A percentile compares a stretch with the other conserved stretches of the same genome.
phyloP scores from a whole-genome alignment of 768 basidiomycete genomes.

The Holtermanniella nyarrowii region DNA sequence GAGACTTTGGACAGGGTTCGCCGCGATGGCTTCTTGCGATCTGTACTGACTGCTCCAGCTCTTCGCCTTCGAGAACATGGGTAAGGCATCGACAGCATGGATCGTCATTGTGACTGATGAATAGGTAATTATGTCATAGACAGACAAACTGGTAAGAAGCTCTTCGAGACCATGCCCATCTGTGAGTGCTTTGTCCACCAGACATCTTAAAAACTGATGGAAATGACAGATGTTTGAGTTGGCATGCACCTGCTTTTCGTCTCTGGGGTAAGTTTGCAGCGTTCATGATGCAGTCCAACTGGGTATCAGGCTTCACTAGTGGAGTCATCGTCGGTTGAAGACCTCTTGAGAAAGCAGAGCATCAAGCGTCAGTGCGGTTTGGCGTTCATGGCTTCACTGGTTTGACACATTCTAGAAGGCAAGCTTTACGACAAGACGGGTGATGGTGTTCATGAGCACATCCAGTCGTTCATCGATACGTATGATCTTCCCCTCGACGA shows the following conservation, averaged over 20 bases:
- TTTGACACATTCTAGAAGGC: slow-evolving; percentile 24
- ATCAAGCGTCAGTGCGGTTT: slow-evolving; percentile 29
- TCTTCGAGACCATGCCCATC: slow-evolving; percentile 67
- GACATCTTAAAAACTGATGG: not conserved
- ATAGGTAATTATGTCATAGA: slow-evolving; percentile 41
- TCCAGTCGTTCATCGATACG: slow-evolving; percentile 38
- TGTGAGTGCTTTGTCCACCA: slow-evolving; percentile 39
- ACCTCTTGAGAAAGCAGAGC: slow-evolving; percentile 30
- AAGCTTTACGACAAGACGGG: slow-evolving; percentile 36
- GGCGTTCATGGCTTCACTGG: not conserved
- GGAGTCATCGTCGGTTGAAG: slow-evolving; percentile 27
- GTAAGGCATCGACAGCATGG: slow-evolving; percentile 38
- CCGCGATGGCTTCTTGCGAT: not conserved
- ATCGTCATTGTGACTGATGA: slow-evolving; percentile 5
- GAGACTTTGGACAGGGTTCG: slow-evolving; percentile 36
- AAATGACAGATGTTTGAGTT: slow-evolving; percentile 19
- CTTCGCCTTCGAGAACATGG: slow-evolving; percentile 39
- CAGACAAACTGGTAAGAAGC: slow-evolving; percentile 43
- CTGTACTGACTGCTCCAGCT: slow-evolving; percentile 18
- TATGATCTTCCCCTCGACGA: slow-evolving; percentile 50
- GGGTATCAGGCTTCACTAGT: slow-evolving; percentile 2
- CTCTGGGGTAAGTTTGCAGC: slow-evolving; percentile 17
- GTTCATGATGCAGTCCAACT: no score
- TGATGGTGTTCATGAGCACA: slow-evolving; percentile 36
- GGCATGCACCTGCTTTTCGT: slow-evolving; percentile 63